These are phyloP conservation scores for Talaromyces amestolkiae DNA, from an alignment of 2,329 filamentous ascomycete species.

Conservation along the genomic window DNA sequence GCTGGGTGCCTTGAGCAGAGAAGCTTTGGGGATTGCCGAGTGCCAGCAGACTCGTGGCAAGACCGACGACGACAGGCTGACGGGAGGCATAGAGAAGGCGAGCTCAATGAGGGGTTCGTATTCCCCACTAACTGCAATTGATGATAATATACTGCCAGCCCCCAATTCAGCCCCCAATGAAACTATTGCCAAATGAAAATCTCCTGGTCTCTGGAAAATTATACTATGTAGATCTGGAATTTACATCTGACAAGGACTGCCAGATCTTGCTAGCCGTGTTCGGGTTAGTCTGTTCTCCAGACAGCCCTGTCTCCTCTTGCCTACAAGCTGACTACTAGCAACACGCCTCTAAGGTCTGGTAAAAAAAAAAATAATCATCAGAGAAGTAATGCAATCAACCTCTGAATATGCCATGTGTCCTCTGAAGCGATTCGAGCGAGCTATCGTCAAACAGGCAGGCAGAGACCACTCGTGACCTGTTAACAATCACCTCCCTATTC, in stretches of 20 bases:
- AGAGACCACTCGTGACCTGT: neutral
- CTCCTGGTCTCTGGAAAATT: neutral
- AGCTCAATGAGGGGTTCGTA: constrained; percentile 9
- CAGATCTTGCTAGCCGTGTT: constrained; percentile 10
- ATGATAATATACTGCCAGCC: neutral
- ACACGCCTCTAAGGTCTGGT: neutral
- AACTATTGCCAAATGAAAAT: neutral
- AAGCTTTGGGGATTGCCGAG: constrained; percentile 14
- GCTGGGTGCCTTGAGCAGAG: constrained; percentile 1
- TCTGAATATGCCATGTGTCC: neutral
- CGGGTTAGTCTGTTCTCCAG: neutral
- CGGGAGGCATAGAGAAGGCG: constrained; percentile 9
- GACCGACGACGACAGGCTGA: constrained; percentile 16
- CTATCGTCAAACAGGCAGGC: neutral
- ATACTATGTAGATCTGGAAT: neutral
- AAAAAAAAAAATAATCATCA: neutral
- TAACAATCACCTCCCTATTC: neutral
- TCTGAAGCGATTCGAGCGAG: neutral
- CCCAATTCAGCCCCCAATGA: too few relatives aligned
- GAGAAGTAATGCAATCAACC: neutral
- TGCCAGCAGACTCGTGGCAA: constrained; percentile 16
- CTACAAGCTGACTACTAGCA: neutral
- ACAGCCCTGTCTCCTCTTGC: neutral
- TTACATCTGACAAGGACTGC: neutral
- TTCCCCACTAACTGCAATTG: constrained; percentile 4